These are phyloP conservation scores for Globisporangium perplexum DNA, from an alignment of 352 stramenopile species.

Conservation along the genomic window DNA sequence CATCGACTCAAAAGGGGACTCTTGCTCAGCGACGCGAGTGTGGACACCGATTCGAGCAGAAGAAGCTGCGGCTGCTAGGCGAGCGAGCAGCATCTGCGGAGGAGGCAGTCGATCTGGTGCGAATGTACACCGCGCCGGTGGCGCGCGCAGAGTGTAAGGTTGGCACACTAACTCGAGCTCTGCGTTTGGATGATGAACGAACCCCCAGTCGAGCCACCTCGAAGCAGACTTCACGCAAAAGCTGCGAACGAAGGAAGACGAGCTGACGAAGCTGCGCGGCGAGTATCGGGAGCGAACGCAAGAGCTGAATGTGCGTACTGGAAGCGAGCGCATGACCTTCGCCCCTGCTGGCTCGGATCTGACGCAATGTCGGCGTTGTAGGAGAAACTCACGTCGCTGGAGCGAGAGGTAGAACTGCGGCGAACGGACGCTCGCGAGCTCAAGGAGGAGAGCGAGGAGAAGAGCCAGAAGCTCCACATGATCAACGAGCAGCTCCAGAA, in stretches of 20 bases:
- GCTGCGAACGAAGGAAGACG: slow-evolving; percentile 45
- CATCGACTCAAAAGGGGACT: neutral
- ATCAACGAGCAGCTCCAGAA: slow-evolving; percentile 75
- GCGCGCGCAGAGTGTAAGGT: neutral
- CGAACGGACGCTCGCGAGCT: slow-evolving; percentile 47
- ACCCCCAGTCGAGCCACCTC: slow-evolving; percentile 26
- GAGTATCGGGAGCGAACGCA: slow-evolving; percentile 48
- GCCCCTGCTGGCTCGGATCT: neutral
- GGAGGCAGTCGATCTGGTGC: slow-evolving; percentile 57
- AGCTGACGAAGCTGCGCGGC: slow-evolving; percentile 35
- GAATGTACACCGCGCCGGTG: neutral
- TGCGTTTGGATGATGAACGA: neutral
- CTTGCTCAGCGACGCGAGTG: neutral
- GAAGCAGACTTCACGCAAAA: slow-evolving; percentile 43
- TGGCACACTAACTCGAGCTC: slow-evolving; percentile 1
- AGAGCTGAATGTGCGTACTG: slow-evolving; percentile 40
- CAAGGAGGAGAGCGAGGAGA: slow-evolving; percentile 61
- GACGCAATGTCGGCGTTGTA: neutral
- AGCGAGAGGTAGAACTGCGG: slow-evolving; percentile 59
- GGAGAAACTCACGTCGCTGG: slow-evolving; percentile 33
- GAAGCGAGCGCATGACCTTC: too few relatives aligned
- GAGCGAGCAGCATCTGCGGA: slow-evolving; percentile 46
- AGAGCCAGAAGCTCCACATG: slow-evolving; percentile 50
- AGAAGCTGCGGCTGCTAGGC: slow-evolving; percentile 21
- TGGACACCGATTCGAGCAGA: slow-evolving; percentile 5